Evolutionary conservation across 441 rosid species (phyloP).

Genomic region (Jatropha podagrica): DNA sequence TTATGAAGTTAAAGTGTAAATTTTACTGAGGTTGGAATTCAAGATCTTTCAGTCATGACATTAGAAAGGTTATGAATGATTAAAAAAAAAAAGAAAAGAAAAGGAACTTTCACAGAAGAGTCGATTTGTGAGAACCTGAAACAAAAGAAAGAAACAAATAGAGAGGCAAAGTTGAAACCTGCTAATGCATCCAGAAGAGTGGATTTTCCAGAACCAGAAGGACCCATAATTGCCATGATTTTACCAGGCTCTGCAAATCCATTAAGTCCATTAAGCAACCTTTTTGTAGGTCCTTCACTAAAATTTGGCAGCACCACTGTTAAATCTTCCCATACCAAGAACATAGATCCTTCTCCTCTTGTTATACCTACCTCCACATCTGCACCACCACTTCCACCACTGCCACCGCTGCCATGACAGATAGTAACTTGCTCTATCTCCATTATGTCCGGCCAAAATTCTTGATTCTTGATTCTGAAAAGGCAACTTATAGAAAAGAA

Average conservation of each 20-base stretch:
- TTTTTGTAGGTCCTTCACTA: slow-evolving; percentile 60
- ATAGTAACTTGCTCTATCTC: slow-evolving; percentile 35
- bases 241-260: slow-evolving; percentile 88
- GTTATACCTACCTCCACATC: background rate
- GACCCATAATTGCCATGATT: slow-evolving; percentile 96
- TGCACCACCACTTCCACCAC: background rate
- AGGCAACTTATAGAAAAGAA: background rate
- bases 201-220: slow-evolving; percentile 93
- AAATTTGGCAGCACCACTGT: slow-evolving; percentile 75
- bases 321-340: slow-evolving; percentile 81
- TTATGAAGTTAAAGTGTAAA: no score
- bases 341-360: slow-evolving; percentile 25
- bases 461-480: background rate
- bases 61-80: no score
- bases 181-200: slow-evolving; percentile 82
- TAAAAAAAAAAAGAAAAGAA: no score
- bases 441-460: slow-evolving; percentile 11
- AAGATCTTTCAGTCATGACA: no score
- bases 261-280: slow-evolving; percentile 69
- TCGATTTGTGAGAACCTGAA: no score
- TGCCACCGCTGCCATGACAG: slow-evolving; percentile 13
- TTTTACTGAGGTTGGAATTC: no score
- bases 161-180: slow-evolving; percentile 30
- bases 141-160: background rate
- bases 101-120: no score